Evolutionary conservation across 2,329 filamentous ascomycete genomes (phyloP), one percentile per base, ranked within the genome.

Genomic region (Penicillium sclerotigenum): DNA sequence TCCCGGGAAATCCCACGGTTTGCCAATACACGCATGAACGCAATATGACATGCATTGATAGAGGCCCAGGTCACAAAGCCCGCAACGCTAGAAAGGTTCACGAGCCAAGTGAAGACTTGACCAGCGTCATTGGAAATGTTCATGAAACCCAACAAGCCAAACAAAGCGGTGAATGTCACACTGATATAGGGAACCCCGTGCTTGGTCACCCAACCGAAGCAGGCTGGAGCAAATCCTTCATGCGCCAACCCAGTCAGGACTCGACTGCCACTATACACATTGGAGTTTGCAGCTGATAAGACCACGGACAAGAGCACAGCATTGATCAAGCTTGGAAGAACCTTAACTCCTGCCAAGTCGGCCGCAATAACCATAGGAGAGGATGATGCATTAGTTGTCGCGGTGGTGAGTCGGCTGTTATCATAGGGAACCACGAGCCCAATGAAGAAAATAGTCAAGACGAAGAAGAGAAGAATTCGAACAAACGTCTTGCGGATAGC

Each of bases 401-500:
- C 52, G 11, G 59, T 65, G 63, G 75, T 80, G 33, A 81, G 70
- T 24, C 89, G 80, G 7, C 70, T 68, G 0, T 75, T 61, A 66
- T 86, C 82, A 68, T 83, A 87, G 4, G 88, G 87, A 8, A 91
- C 81, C 41, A 88, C 77, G 64, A 91, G 81, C 47, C 87, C 87
- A 64, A 91, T 81, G 71, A 90, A 87, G 77, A 91, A 72, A 36
- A 73, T 66, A 28, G 70, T 71, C 36, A 71, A 61, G 16, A 73
- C 66, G 49, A 71, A 73, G 59, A 91, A 81, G 54, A 81, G 74
- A 50, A 90, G 80, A 60, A 91, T 89, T 57, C 87, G 83, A 80
- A 85, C 88, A 72, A 89, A 91, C 0, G 88, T 90, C 76, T 84
- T 87, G 48, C 83, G 82, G 66, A 91, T 89, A 16, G 88, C 89